phyloP scores from a whole-genome alignment of 2,329 filamentous ascomycete species.

The Fusarium sp. region DNA sequence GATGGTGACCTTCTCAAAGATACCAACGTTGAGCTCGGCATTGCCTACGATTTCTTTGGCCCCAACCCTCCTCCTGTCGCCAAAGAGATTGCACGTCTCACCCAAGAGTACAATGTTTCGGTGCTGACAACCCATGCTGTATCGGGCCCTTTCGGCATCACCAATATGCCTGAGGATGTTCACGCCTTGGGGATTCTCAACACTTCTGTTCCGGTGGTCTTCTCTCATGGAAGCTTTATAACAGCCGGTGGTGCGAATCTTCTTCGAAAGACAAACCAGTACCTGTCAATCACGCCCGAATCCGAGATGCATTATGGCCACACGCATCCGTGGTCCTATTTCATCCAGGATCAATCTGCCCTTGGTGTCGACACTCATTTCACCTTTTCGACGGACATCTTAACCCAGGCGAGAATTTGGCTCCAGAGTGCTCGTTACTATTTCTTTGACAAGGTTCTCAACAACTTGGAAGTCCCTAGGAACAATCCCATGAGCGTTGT shows the following conservation, averaged over 20 bases:
- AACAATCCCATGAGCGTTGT: slow-evolving; percentile 64
- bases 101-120: slow-evolving; percentile 54
- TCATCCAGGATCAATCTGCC: slow-evolving; percentile 62
- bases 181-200: slow-evolving; percentile 55
- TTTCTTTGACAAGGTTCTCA: slow-evolving; percentile 54
- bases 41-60: slow-evolving; percentile 57
- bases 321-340: slow-evolving; percentile 56
- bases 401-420: slow-evolving; percentile 67
- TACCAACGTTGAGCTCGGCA: slow-evolving; percentile 53
- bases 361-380: slow-evolving; percentile 68
- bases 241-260: slow-evolving; percentile 54
- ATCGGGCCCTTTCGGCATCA: slow-evolving; percentile 53
- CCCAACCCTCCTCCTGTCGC: slow-evolving; percentile 45
- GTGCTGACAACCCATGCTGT: slow-evolving; percentile 61
- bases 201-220: slow-evolving; percentile 60
- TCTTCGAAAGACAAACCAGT: slow-evolving; percentile 63
- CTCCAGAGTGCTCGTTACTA: slow-evolving; percentile 58
- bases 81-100: slow-evolving; percentile 49
- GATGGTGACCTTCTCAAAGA: slow-evolving; percentile 40
- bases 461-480: slow-evolving; percentile 56
- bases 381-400: slow-evolving; percentile 63
- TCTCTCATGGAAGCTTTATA: slow-evolving; percentile 64
- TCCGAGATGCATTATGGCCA: slow-evolving; percentile 72
- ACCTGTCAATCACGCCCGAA: slow-evolving; percentile 69
- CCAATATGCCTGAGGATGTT: slow-evolving; percentile 56